Conservation (phyloP, 139 green algal genomes). For the Spirogloea muscicola region DNA sequence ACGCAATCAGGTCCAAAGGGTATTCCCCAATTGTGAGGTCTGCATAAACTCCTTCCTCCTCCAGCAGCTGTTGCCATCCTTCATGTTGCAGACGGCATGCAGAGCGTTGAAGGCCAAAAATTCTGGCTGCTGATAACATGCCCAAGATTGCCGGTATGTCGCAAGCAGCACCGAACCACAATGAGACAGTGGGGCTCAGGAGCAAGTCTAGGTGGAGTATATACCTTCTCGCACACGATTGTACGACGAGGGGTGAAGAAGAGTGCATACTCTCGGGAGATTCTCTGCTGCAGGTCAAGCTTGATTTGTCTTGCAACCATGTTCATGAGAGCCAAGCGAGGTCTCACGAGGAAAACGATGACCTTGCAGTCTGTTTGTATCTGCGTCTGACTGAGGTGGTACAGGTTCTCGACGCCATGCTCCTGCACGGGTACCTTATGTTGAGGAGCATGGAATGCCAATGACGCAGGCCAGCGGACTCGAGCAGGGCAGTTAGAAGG, state of each 20-base stretch:
- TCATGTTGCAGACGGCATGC: no score
- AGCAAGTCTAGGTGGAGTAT: no score
- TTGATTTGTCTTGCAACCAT: slow-evolving; percentile 27
- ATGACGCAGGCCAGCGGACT: no score
- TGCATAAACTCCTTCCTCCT: slow-evolving; percentile 70
- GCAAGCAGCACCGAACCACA: background rate
- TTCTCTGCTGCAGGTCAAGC: slow-evolving; percentile 1
- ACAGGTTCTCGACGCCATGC: slow-evolving; percentile 64
- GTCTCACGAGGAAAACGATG: slow-evolving; percentile 39
- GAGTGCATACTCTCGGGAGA: slow-evolving; percentile 52
- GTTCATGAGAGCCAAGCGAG: slow-evolving; percentile 14
- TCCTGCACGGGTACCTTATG: slow-evolving; percentile 59
- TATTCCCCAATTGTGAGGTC: slow-evolving; percentile 67
- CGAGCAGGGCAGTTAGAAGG: no score
- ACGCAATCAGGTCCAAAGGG: slow-evolving; percentile 73
- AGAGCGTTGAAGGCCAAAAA: background rate
- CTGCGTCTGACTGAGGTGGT: slow-evolving; percentile 28
- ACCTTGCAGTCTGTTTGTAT: slow-evolving; percentile 20
- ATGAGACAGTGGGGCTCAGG: no score
- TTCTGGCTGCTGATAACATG: background rate
- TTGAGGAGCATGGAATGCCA: background rate
- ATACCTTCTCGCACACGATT: slow-evolving; percentile 61
- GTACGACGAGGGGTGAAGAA: slow-evolving; percentile 70
- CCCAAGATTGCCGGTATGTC: no score
- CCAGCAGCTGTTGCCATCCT: slow-evolving; percentile 66